A percentile compares a stretch with the other conserved stretches of the same genome.
Evolutionary conservation across 345 rosid species (phyloP).

Genomic region (Lumnitzera racemosa): DNA sequence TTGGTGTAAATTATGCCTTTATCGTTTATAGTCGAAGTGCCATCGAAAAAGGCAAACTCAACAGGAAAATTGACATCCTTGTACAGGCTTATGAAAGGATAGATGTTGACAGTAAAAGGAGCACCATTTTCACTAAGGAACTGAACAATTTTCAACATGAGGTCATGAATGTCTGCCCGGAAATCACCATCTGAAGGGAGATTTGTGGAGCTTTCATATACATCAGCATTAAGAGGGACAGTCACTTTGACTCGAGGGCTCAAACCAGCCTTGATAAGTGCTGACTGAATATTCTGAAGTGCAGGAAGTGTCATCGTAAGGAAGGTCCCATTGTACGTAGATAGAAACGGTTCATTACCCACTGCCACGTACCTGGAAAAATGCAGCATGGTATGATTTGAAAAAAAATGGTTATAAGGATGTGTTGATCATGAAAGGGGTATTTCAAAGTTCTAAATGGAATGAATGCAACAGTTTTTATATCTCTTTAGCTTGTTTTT

Average conservation of each 20-base stretch:
- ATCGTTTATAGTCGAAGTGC: conserved; percentile 24
- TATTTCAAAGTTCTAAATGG: too few relatives aligned
- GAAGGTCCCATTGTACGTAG: conserved; percentile 19
- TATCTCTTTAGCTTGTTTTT: too few relatives aligned
- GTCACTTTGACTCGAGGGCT: conserved; percentile 73
- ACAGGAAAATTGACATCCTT: conserved; percentile 65
- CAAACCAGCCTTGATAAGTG: conserved; percentile 71
- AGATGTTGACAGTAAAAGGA: conserved; percentile 85
- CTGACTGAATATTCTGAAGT: conserved; percentile 49
- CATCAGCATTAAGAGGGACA: conserved; percentile 83
- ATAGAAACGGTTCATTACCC: conserved; percentile 31
- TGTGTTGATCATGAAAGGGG: too few relatives aligned
- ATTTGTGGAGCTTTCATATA: conserved; percentile 35
- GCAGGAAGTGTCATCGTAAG: conserved; percentile 19
- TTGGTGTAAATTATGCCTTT: conserved; percentile 18
- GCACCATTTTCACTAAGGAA: conserved; percentile 54
- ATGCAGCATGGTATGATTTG: too few relatives aligned
- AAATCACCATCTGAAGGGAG: conserved; percentile 90
- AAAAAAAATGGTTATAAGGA: too few relatives aligned
- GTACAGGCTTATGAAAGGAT: conserved; percentile 91
- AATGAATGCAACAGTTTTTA: too few relatives aligned
- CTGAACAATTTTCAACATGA: conserved; percentile 70
- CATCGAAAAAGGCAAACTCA: conserved; percentile 86
- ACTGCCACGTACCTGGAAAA: conserved; percentile 11
- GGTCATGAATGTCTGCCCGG: conserved; percentile 64